These are phyloP conservation scores for Candida krabiensis DNA, from an alignment of 805 yeast species.

Conservation along the genomic window DNA sequence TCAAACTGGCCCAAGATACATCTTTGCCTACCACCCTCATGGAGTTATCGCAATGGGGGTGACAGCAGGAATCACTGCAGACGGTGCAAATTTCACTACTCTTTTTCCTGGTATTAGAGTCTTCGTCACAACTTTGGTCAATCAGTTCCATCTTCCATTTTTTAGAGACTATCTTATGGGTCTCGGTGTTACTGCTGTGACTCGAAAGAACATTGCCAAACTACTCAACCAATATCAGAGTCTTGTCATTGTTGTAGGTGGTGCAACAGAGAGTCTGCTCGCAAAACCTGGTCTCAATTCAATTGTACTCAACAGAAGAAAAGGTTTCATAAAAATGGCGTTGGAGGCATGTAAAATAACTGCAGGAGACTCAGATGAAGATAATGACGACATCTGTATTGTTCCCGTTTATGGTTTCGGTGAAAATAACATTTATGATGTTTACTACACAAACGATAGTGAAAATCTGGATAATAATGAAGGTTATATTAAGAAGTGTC, in stretches of 20 bases:
- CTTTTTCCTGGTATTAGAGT: slow-evolving; percentile 82
- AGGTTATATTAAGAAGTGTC: slow-evolving; percentile 33
- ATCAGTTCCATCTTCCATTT: slow-evolving; percentile 82
- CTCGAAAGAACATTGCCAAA: slow-evolving; percentile 66
- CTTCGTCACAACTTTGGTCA: slow-evolving; percentile 74
- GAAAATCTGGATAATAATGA: slow-evolving; percentile 18
- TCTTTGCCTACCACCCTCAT: slow-evolving; percentile 95
- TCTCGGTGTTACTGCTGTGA: slow-evolving; percentile 83
- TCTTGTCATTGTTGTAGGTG: slow-evolving; percentile 90
- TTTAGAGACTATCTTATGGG: slow-evolving; percentile 83
- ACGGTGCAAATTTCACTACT: slow-evolving; percentile 68
- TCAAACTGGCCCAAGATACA: slow-evolving; percentile 68
- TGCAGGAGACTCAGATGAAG: slow-evolving; percentile 2
- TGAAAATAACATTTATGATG: slow-evolving; percentile 63
- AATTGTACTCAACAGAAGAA: slow-evolving; percentile 71
- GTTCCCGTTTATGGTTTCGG: slow-evolving; percentile 94
- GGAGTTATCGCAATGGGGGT: slow-evolving; percentile 94
- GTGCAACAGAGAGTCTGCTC: slow-evolving; percentile 86
- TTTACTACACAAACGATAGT: slow-evolving; percentile 32
- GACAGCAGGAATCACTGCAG: slow-evolving; percentile 80
- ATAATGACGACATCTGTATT: slow-evolving; percentile 62
- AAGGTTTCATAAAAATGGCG: slow-evolving; percentile 88
- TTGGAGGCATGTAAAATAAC: slow-evolving; percentile 46
- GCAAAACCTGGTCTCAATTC: slow-evolving; percentile 63
- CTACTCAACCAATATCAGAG: slow-evolving; percentile 67